phyloP scores from a whole-genome alignment of 225 moss, liverwort and hornwort genomes.

The Polytrichum formosum region DNA sequence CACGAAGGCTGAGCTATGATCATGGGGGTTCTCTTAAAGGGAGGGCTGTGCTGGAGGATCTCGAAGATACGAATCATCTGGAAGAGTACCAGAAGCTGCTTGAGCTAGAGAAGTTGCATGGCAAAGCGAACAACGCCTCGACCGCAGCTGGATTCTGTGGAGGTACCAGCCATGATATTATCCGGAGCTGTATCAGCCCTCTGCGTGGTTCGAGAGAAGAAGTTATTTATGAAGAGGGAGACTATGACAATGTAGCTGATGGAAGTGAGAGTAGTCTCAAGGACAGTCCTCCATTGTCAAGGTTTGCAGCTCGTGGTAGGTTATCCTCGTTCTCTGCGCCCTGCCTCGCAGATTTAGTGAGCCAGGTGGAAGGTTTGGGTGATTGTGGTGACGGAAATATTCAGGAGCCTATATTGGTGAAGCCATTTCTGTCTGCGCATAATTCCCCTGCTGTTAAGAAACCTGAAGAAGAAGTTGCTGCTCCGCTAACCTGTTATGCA shows the following conservation, averaged over 20 bases:
- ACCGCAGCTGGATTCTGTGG: constrained; percentile 10
- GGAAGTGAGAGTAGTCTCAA: constrained; percentile 8
- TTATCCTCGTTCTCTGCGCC: constrained; percentile 24
- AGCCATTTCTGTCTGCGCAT: background rate
- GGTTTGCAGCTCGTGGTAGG: constrained; percentile 6
- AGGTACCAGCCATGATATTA: constrained; percentile 17
- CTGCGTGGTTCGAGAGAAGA: constrained; percentile 16
- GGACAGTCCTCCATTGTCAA: constrained; percentile 9
- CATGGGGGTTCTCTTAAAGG: constrained; percentile 31
- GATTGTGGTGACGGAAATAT: background rate
- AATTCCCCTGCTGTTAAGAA: background rate
- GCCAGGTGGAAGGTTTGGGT: constrained; percentile 5
- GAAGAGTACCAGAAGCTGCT: constrained; percentile 31
- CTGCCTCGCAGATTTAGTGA: constrained; percentile 23
- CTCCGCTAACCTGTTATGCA: background rate
- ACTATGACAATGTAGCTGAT: constrained; percentile 5
- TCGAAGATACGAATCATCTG: constrained; percentile 23
- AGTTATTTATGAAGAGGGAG: constrained; percentile 26
- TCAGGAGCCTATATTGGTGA: background rate
- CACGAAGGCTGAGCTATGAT: constrained; percentile 23
- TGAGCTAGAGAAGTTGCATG: constrained; percentile 31
- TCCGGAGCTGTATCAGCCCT: constrained; percentile 20
- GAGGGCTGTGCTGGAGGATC: constrained; percentile 23
- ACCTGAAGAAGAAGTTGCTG: background rate
- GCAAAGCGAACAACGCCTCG: constrained; percentile 2